Percentiles rank a stretch among this genome's conserved stretches.
These are phyloP conservation scores for Penicillium odoratum DNA, from an alignment of 495 filamentous ascomycete genomes.

Conservation along the genomic window DNA sequence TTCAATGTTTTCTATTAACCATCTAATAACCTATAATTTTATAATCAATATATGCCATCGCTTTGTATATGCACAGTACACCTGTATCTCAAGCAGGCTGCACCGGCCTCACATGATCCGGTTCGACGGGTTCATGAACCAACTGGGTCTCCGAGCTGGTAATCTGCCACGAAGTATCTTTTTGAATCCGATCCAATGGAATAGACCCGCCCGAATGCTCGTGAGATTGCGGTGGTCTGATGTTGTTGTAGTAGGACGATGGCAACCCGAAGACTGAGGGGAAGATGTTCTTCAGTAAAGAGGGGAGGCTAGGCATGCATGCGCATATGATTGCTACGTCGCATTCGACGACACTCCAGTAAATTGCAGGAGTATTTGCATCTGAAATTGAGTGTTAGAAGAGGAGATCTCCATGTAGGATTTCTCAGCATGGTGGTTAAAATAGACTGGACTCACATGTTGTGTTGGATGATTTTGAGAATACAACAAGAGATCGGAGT, in stretches of 20 bases:
- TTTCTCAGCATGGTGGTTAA: neutral
- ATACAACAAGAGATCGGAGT: conserved; percentile 36
- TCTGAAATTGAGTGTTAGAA: conserved; percentile 13
- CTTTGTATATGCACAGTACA: neutral
- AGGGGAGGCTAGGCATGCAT: conserved; percentile 30
- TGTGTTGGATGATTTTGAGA: conserved; percentile 30
- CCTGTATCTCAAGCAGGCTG: neutral
- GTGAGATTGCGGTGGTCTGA: neutral
- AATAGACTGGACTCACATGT: conserved; percentile 24
- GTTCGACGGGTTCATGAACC: neutral
- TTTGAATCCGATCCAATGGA: neutral
- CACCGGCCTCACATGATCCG: neutral
- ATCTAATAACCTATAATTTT: neutral
- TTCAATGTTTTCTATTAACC: neutral
- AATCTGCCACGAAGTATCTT: conserved; percentile 1
- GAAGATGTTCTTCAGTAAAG: conserved; percentile 1
- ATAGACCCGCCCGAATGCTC: neutral
- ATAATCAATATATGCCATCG: neutral
- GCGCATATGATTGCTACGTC: conserved; percentile 49
- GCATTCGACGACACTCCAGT: conserved; percentile 50
- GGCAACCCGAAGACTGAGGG: conserved; percentile 1
- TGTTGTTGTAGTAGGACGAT: neutral
- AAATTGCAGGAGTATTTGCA: conserved; percentile 41
- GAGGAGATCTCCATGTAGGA: too few relatives aligned
- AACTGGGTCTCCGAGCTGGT: neutral